Percentiles rank a stretch among this genome's conserved stretches.
Conservation (phyloP, 495 filamentous ascomycete genomes). For the Tetracladium marchalianum region DNA sequence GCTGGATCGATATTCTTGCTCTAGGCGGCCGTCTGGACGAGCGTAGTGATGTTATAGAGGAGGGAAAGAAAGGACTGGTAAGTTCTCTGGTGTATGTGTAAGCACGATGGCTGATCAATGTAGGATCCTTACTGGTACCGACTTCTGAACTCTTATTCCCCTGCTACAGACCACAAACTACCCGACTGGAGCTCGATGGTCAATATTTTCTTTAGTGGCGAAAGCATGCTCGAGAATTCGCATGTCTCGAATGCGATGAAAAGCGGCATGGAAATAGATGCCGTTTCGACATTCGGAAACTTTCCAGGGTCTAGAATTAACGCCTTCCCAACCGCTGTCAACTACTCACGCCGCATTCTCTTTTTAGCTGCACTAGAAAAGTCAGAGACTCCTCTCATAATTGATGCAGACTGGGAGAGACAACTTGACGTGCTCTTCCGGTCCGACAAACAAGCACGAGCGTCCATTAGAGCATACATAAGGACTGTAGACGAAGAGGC, state of each 20-base stretch:
- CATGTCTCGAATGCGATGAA: constrained; percentile 19
- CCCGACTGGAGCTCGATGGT: constrained; percentile 40
- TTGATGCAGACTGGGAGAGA: constrained; percentile 79
- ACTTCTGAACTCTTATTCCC: constrained; percentile 44
- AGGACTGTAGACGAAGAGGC: constrained; percentile 16
- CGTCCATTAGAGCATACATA: constrained; percentile 40
- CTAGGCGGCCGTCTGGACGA: constrained; percentile 51
- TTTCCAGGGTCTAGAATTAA: constrained; percentile 34
- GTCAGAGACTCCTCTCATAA: constrained; percentile 35
- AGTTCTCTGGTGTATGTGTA: not conserved
- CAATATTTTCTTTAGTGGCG: constrained; percentile 31
- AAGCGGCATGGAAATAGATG: constrained; percentile 24
- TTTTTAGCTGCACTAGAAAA: constrained; percentile 58
- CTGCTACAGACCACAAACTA: constrained; percentile 18
- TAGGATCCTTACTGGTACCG: constrained; percentile 60
- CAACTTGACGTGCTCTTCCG: constrained; percentile 61
- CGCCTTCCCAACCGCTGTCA: constrained; percentile 53
- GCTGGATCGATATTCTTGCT: constrained; percentile 84
- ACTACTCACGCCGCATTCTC: constrained; percentile 64
- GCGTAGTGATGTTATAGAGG: constrained; percentile 75
- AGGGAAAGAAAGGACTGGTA: constrained; percentile 76
- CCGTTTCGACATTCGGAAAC: constrained; percentile 25
- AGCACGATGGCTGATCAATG: not conserved
- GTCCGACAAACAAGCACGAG: constrained; percentile 50
- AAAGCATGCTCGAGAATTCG: constrained; percentile 21